Conservation (phyloP, 257 asterid species). For the Petunia axillaris region DNA sequence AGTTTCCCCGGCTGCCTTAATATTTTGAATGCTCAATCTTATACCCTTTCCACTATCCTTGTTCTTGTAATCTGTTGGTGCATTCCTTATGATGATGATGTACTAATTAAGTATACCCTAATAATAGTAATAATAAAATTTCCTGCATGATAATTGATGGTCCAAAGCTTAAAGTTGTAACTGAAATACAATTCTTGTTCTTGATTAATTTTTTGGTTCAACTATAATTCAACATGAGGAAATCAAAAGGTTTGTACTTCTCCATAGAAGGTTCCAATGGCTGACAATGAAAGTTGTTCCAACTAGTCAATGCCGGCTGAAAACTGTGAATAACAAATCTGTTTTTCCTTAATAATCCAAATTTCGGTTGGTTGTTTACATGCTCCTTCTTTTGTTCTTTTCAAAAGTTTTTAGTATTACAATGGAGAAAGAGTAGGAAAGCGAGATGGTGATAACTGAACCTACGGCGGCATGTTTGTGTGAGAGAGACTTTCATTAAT, state of each 20-base stretch:
- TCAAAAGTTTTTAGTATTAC: too few species aligned
- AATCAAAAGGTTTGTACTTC: not conserved
- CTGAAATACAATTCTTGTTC: not conserved
- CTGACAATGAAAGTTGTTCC: not conserved
- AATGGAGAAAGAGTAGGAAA: too few species aligned
- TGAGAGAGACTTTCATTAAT: too few species aligned
- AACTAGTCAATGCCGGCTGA: not conserved
- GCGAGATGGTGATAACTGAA: too few species aligned
- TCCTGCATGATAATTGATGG: not conserved
- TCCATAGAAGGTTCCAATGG: not conserved
- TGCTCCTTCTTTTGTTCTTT: too few species aligned
- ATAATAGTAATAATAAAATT: not conserved
- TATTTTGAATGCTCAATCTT: not conserved
- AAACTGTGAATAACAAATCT: not conserved
- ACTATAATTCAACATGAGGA: not conserved
- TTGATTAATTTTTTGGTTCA: not conserved
- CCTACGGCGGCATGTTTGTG: too few species aligned
- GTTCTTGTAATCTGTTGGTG: not conserved
- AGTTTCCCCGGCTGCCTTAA: slow-evolving; percentile 78
- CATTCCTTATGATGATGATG: not conserved
- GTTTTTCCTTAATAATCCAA: not conserved
- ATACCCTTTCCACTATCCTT: not conserved
- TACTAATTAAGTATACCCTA: not conserved
- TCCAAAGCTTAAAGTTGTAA: not conserved
- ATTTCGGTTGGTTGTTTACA: too few species aligned